These are phyloP conservation scores for Esteya vermicola DNA, from an alignment of 2,329 filamentous ascomycete species.

Conservation along the genomic window DNA sequence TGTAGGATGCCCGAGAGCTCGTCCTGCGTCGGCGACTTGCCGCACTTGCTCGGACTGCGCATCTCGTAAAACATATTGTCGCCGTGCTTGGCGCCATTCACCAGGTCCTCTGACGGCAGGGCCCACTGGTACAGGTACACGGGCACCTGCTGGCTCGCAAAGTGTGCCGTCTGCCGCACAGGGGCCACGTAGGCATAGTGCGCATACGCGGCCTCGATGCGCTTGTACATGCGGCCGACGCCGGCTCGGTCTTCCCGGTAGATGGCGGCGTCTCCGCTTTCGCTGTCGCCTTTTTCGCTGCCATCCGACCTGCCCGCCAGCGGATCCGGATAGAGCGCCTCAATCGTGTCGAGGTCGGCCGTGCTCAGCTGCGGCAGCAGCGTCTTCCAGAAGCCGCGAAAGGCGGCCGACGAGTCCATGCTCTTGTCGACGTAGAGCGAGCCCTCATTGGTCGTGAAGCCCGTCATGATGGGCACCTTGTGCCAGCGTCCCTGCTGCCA, in stretches of 20 bases:
- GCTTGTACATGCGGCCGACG: conserved; percentile 30
- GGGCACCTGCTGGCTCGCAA: conserved; percentile 13
- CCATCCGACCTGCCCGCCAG: too few relatives aligned
- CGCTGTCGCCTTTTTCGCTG: too few relatives aligned
- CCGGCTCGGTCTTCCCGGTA: conserved; percentile 21
- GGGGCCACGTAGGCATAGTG: conserved; percentile 39
- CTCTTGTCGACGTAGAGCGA: conserved; percentile 24
- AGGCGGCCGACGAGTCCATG: conserved; percentile 18
- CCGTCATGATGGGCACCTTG: conserved; percentile 24
- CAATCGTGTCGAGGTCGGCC: conserved; percentile 19
- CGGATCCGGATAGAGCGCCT: conserved; percentile 26
- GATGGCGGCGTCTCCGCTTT: conserved; percentile 12
- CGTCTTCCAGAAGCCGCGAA: conserved; percentile 21
- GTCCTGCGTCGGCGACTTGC: conserved; percentile 23
- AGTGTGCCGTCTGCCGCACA: conserved; percentile 31
- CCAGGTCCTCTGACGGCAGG: conserved; percentile 23
- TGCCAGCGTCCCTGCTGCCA: conserved; percentile 15
- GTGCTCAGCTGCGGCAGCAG: conserved; percentile 22
- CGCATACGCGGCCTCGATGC: conserved; percentile 36
- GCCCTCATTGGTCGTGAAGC: conserved; percentile 27
- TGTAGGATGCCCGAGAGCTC: conserved; percentile 27
- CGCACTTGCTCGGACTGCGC: conserved; percentile 19
- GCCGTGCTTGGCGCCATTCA: conserved; percentile 30
- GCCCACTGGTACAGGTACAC: conserved; percentile 42
- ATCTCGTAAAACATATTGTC: conserved; percentile 34